phyloP scores from a whole-genome alignment of 2,329 filamentous ascomycete genomes.

The Diaporthe eres region DNA sequence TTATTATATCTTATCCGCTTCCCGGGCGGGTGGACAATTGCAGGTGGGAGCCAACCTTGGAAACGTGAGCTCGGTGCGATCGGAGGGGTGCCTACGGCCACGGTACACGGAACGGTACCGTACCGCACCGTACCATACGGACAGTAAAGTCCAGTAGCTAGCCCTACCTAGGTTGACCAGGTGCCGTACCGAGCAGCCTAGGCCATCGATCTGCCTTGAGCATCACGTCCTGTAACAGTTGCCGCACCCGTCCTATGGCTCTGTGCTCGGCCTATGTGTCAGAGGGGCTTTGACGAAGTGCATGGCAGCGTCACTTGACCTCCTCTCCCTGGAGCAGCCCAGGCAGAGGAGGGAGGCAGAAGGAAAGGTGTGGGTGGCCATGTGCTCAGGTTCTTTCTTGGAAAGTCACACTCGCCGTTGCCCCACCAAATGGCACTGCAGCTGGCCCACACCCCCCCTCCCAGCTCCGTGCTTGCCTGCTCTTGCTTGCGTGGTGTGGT shows the following conservation, averaged over 20 bases:
- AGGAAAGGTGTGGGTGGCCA: conserved; percentile 11
- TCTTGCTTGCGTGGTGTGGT: conserved; percentile 28
- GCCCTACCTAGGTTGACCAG: neutral
- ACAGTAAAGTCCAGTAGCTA: neutral
- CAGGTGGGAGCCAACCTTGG: conserved; percentile 23
- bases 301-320: conserved; percentile 32
- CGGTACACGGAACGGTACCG: conserved; percentile 15
- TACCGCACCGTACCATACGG: conserved; percentile 7
- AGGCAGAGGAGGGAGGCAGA: conserved; percentile 13
- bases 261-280: conserved; percentile 27
- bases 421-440: conserved; percentile 30
- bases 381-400: conserved; percentile 20
- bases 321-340: neutral
- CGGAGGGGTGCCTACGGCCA: neutral
- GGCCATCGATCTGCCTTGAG: neutral
- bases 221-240: conserved; percentile 20
- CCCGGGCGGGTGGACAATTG: neutral
- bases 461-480: neutral
- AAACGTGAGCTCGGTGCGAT: conserved; percentile 5
- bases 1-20: neutral
- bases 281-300: neutral
- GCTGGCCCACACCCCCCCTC: conserved; percentile 15
- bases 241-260: neutral
- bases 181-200: neutral
- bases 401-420: conserved; percentile 15